Evolutionary conservation across 192 early-diverging fungal genomes (phyloP).

Genomic region (Coemansia aciculifera): DNA sequence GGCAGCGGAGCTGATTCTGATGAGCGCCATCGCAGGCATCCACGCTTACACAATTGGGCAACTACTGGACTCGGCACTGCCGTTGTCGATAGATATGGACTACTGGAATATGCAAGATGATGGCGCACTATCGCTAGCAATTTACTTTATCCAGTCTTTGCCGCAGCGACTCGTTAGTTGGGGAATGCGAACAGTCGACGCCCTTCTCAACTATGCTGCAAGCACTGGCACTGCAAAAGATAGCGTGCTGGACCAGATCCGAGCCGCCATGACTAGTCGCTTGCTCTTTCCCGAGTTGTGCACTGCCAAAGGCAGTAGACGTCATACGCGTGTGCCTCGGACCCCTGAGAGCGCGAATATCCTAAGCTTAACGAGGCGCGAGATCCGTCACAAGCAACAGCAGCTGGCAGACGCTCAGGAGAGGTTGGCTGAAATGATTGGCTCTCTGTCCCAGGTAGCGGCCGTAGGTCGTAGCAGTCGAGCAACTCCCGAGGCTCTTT

Average conservation of each 20-base stretch:
- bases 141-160: constrained; percentile 39
- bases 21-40: constrained; percentile 46
- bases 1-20: constrained; percentile 19
- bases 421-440: constrained; percentile 64
- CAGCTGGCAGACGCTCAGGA: constrained; percentile 55
- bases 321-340: constrained; percentile 18
- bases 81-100: constrained; percentile 61
- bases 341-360: constrained; percentile 34
- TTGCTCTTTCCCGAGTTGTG: constrained; percentile 20
- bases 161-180: constrained; percentile 37
- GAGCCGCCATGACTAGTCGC: not conserved
- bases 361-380: constrained; percentile 59
- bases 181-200: not conserved
- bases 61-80: constrained; percentile 62
- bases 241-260: not conserved
- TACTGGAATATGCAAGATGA: constrained; percentile 66
- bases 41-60: constrained; percentile 60
- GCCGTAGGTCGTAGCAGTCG: not conserved
- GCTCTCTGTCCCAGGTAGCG: constrained; percentile 52
- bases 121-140: constrained; percentile 29
- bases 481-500: constrained; percentile 8
- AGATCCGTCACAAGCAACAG: constrained; percentile 59
- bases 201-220: not conserved
- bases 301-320: constrained; percentile 7
- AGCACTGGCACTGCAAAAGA: not conserved